Percentiles rank a stretch among this genome's conserved stretches.
These are phyloP conservation scores for Exophiala phaeomuriformis DNA, from an alignment of 2,329 filamentous ascomycete species.

Conservation along the genomic window DNA sequence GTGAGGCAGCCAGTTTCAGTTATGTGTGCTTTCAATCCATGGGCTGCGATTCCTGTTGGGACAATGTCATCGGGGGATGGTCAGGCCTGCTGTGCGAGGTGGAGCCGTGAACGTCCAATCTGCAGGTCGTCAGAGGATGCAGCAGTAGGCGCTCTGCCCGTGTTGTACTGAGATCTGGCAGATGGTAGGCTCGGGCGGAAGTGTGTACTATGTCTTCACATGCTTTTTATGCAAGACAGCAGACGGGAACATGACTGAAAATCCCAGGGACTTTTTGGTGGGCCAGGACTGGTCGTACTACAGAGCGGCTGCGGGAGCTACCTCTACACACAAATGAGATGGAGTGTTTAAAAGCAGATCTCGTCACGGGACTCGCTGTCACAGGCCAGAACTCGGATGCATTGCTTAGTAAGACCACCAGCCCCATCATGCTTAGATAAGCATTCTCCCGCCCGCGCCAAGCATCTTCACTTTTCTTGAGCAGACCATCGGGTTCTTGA, in stretches of 20 bases:
- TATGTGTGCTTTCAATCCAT: neutral
- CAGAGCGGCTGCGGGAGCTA: too few relatives aligned
- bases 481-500: too few relatives aligned
- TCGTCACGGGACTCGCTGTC: too few relatives aligned
- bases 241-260: neutral
- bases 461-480: neutral
- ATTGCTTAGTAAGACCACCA: too few relatives aligned
- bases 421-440: neutral
- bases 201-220: constrained; percentile 2
- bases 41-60: neutral
- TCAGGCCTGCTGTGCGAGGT: neutral
- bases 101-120: neutral
- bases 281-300: too few relatives aligned
- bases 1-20: neutral
- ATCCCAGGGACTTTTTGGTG: neutral
- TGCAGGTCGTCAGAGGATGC: too few relatives aligned
- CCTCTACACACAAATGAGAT: too few relatives aligned
- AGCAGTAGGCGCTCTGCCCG: too few relatives aligned
- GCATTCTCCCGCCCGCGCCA: neutral
- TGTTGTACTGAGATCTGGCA: neutral
- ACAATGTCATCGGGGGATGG: neutral
- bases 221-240: constrained; percentile 4
- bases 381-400: too few relatives aligned
- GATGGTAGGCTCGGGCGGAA: neutral
- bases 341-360: too few relatives aligned